A percentile compares a stretch with the other conserved stretches of the same genome.
Conservation (phyloP, 2,329 filamentous ascomycete species). For the Alternaria brassicicola region DNA sequence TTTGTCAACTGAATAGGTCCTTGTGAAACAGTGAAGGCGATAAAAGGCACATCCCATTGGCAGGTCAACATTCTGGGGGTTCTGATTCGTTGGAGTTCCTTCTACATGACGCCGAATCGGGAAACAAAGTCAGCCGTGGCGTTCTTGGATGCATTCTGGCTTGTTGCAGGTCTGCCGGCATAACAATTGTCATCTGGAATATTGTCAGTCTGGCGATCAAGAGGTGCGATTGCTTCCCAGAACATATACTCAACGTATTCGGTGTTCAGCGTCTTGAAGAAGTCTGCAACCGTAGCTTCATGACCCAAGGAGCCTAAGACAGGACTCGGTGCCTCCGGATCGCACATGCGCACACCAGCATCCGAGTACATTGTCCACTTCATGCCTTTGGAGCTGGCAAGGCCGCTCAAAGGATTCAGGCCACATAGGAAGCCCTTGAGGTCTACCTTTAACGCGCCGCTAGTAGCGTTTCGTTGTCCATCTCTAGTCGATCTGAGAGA, state of each 20-base stretch:
- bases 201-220: not conserved
- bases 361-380: constrained; percentile 34
- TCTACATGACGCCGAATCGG: constrained; percentile 26
- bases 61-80: constrained; percentile 27
- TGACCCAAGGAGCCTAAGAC: constrained; percentile 22
- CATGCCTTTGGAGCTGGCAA: constrained; percentile 30
- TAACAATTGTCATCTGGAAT: constrained; percentile 28
- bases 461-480: constrained; percentile 23
- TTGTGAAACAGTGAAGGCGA: constrained; percentile 19
- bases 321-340: constrained; percentile 22
- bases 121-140: constrained; percentile 24
- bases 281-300: constrained; percentile 24
- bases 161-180: constrained; percentile 18
- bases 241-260: constrained; percentile 28
- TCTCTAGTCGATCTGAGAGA: constrained; percentile 28
- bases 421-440: constrained; percentile 21
- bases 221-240: not conserved
- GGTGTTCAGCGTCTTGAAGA: constrained; percentile 29
- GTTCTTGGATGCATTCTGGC: constrained; percentile 26
- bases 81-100: constrained; percentile 24
- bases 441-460: constrained; percentile 22
- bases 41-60: constrained; percentile 25
- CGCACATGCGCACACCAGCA: constrained; percentile 28
- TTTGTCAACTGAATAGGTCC: constrained; percentile 26
- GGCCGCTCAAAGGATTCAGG: constrained; percentile 24